Evolutionary conservation across 768 basidiomycete species (phyloP), one percentile per base, ranked within the genome.

Genomic region (Tylopilus cervinicoccineus): DNA sequence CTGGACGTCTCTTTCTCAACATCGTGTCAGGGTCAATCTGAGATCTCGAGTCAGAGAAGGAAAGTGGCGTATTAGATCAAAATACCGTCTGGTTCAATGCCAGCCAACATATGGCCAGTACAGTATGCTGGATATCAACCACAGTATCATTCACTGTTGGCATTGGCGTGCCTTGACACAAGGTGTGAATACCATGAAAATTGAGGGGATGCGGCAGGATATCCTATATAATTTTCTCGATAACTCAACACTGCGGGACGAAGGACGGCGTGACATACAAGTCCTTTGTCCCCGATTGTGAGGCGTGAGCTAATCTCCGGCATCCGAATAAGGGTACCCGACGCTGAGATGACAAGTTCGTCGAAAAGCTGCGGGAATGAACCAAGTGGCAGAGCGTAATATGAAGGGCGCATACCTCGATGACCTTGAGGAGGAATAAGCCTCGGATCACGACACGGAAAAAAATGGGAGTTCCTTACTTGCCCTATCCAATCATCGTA

Each of bases 401-500:
- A 27, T 11, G 38, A 47, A 23, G 34, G 28, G 48, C 37, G 49
- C 76, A 53, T 63, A 91, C 88, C 79, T 92, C 89, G 46, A 90
- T 79, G 36, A 92, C 76, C 84, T 88, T 51, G 28, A 52, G 24
- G 46, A 54, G 24, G 41, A 39, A 45, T 54, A 38, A 59, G 48
- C 38, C 47, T 37, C 31, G 47, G 43, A 45, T 45, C 27, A 29
- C 38, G 38, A 34, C 17, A 43, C 31, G 43, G n/a, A n/a, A 48
- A 40, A 51, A 48, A 20, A 48, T 49, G 51, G 50, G 26, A n/a
- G 45, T 34, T 33, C 31, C 79, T 63, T 64, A 88, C 89, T 76
- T 92, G 89, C 44, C 93, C 93, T 59, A 95, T 72, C 93, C 93
- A 96, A 63, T 91, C 81, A 55, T 87, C 79, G 59, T 82, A 81